These are phyloP conservation scores for Phytophthora hybrid DNA, from an alignment of 352 stramenopile species.

Conservation along the genomic window DNA sequence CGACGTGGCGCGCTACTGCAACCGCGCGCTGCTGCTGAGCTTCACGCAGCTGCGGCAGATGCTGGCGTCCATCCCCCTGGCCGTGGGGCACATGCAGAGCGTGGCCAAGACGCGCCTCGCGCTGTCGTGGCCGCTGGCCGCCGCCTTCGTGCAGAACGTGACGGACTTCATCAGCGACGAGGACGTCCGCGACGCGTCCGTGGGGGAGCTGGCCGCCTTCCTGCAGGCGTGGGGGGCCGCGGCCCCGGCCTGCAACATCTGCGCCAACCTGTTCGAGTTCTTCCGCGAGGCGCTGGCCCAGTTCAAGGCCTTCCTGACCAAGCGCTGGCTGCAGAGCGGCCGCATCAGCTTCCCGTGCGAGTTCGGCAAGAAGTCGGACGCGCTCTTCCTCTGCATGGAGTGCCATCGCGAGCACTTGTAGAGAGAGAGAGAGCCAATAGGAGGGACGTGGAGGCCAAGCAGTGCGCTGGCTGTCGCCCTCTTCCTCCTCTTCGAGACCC, in stretches of 20 bases:
- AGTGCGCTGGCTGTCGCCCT: constrained; percentile 31
- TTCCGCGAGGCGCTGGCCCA: constrained; percentile 65
- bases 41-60: constrained; percentile 68
- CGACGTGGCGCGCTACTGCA: constrained; percentile 70
- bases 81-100: constrained; percentile 69
- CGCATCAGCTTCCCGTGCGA: constrained; percentile 79
- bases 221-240: constrained; percentile 44
- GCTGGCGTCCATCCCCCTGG: constrained; percentile 70
- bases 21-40: constrained; percentile 53
- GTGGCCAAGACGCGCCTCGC: constrained; percentile 62
- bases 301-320: constrained; percentile 79
- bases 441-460: constrained; percentile 15
- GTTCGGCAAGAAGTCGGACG: constrained; percentile 82
- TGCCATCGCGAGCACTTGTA: constrained; percentile 84
- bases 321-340: constrained; percentile 59
- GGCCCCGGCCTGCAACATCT: constrained; percentile 58
- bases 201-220: constrained; percentile 70
- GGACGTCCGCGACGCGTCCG: constrained; percentile 72
- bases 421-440: background rate
- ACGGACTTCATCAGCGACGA: constrained; percentile 77
- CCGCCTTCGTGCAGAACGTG: constrained; percentile 68
- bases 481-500: constrained; percentile 15
- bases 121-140: constrained; percentile 74
- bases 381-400: constrained; percentile 85
- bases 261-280: constrained; percentile 65